Percentiles rank a stretch among this genome's conserved stretches.
Evolutionary conservation across 1,284 basidiomycete genomes (phyloP).

Genomic region (Papiliotrema flavescens): DNA sequence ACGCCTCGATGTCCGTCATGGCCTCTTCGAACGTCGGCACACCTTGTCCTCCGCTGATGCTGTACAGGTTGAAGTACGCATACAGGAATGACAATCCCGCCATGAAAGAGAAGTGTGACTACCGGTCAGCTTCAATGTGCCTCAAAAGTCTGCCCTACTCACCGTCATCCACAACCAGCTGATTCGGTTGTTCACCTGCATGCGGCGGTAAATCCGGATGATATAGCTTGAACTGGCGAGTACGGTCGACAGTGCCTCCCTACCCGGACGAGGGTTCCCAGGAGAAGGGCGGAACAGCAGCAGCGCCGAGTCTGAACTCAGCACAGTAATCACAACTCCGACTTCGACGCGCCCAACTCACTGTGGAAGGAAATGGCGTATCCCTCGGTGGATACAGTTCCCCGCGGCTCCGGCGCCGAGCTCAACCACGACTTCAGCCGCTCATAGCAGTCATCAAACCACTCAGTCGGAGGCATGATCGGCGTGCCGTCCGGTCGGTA

Average conservation of each 20-base stretch:
- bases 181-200: slow-evolving; percentile 51
- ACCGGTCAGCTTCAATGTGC: slow-evolving; percentile 6
- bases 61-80: slow-evolving; percentile 49
- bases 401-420: slow-evolving; percentile 45
- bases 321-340: neutral
- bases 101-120: slow-evolving; percentile 48
- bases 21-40: slow-evolving; percentile 47
- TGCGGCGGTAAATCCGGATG: slow-evolving; percentile 48
- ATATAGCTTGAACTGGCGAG: slow-evolving; percentile 50
- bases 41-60: slow-evolving; percentile 43
- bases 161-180: slow-evolving; percentile 51
- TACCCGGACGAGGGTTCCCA: slow-evolving; percentile 46
- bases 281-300: slow-evolving; percentile 49
- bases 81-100: slow-evolving; percentile 51
- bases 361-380: slow-evolving; percentile 51
- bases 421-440: slow-evolving; percentile 47
- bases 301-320: slow-evolving; percentile 43
- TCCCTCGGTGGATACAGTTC: slow-evolving; percentile 47
- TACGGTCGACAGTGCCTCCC: slow-evolving; percentile 45
- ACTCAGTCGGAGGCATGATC: slow-evolving; percentile 35
- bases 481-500: slow-evolving; percentile 25
- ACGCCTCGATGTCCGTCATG: slow-evolving; percentile 48
- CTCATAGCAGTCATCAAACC: slow-evolving; percentile 49
- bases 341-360: slow-evolving; percentile 18
- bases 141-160: slow-evolving; percentile 8